Evolutionary conservation across 192 early-diverging fungal genomes (phyloP).

Genomic region (Coemansia sp.): DNA sequence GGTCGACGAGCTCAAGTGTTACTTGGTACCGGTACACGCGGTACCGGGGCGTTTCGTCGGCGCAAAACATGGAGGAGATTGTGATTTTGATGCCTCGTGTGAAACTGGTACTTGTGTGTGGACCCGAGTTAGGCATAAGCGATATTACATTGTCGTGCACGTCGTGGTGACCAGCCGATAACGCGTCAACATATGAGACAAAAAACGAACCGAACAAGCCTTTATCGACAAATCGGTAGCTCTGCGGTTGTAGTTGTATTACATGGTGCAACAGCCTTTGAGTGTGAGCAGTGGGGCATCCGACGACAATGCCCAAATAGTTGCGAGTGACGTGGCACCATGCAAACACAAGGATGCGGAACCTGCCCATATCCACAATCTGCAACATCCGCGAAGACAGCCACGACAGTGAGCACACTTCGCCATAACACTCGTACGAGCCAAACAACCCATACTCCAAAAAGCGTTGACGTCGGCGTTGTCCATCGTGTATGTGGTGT

Average conservation of each 20-base stretch:
- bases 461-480: constrained; percentile 28
- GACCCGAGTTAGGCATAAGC: constrained; percentile 46
- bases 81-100: constrained; percentile 37
- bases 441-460: constrained; percentile 38
- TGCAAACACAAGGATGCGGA: constrained; percentile 40
- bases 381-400: constrained; percentile 50
- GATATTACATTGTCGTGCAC: constrained; percentile 20
- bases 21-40: constrained; percentile 47
- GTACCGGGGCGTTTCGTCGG: constrained; percentile 28
- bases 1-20: constrained; percentile 32
- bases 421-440: constrained; percentile 46
- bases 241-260: constrained; percentile 42
- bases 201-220: constrained; percentile 50
- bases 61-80: constrained; percentile 46
- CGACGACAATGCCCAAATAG: constrained; percentile 42
- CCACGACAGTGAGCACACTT: constrained; percentile 44
- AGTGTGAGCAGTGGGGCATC: constrained; percentile 12
- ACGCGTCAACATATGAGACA: constrained; percentile 21
- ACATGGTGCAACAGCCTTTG: constrained; percentile 36
- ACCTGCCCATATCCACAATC: constrained; percentile 24
- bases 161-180: constrained; percentile 26
- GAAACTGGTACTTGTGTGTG: constrained; percentile 20
- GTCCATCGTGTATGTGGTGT: constrained; percentile 50
- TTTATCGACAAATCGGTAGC: constrained; percentile 29
- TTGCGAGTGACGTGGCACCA: constrained; percentile 39